Conservation (phyloP, 805 yeast genomes). For the Candida ascalaphidarum region DNA sequence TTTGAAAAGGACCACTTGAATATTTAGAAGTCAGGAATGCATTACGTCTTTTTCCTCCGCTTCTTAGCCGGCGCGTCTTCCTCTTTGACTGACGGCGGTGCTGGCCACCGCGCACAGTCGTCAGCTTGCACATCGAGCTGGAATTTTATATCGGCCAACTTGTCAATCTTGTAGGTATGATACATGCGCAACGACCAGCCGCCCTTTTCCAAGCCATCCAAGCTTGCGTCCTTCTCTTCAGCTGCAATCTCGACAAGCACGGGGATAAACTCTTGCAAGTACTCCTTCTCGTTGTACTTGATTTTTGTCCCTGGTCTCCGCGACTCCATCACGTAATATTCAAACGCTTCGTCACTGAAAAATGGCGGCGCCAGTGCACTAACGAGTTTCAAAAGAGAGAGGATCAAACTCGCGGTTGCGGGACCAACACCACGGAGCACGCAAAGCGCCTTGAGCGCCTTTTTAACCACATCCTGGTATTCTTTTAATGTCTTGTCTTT, state of each 20-base stretch:
- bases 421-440: slow-evolving; percentile 41
- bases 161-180: slow-evolving; percentile 14
- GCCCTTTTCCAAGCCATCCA: slow-evolving; percentile 20
- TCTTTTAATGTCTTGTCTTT: slow-evolving; percentile 1
- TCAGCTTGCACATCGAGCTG: slow-evolving; percentile 10
- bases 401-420: slow-evolving; percentile 38
- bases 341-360: slow-evolving; percentile 41
- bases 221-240: slow-evolving; percentile 1
- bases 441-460: slow-evolving; percentile 21
- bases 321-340: slow-evolving; percentile 21
- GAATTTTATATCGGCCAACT: slow-evolving; percentile 14
- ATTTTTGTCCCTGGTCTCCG: slow-evolving; percentile 18
- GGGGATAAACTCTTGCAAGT: slow-evolving; percentile 24
- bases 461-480: slow-evolving; percentile 13
- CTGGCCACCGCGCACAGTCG: no score
- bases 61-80: neutral
- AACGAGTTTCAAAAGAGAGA: slow-evolving; percentile 21
- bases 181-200: slow-evolving; percentile 30
- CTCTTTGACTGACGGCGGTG: neutral
- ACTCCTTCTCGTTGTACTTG: slow-evolving; percentile 36
- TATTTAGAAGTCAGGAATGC: slow-evolving; percentile 5
- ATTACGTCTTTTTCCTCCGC: neutral
- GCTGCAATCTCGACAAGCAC: slow-evolving; percentile 9
- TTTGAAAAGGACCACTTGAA: slow-evolving; percentile 28
- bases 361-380: slow-evolving; percentile 30